A percentile compares a stretch with the other conserved stretches of the same genome.
phyloP scores from a whole-genome alignment of 495 filamentous ascomycete species.

The Pseudevernia furfuracea region DNA sequence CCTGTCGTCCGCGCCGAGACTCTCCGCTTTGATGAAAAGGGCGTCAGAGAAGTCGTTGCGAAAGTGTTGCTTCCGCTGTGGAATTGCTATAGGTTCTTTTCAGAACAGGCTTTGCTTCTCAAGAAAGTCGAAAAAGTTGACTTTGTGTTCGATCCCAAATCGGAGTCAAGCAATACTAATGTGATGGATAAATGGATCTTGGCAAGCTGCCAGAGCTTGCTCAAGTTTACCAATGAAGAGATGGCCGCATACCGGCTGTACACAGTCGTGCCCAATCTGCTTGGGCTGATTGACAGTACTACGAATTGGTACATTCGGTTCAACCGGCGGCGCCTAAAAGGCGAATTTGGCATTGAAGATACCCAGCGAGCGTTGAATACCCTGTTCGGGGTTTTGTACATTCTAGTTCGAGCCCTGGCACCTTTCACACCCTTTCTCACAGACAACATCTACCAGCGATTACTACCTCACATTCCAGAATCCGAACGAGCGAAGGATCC shows the following conservation, averaged over 20 bases:
- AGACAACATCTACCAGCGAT: conserved; percentile 82
- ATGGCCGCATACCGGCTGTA: conserved; percentile 90
- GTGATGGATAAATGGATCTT: conserved; percentile 98
- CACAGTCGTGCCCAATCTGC: conserved; percentile 84
- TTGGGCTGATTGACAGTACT: conserved; percentile 85
- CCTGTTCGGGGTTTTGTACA: conserved; percentile 94
- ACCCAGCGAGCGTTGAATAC: conserved; percentile 89
- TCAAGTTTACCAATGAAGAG: conserved; percentile 90
- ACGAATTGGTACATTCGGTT: conserved; percentile 99
- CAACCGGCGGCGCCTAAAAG: conserved; percentile 92
- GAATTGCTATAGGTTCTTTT: conserved; percentile 98
- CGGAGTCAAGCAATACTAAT: conserved; percentile 69
- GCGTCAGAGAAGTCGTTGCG: conserved; percentile 91
- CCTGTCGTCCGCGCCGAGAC: conserved; percentile 92
- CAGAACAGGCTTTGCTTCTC: conserved; percentile 83
- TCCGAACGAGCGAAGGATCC: conserved; percentile 56
- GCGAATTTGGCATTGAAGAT: conserved; percentile 73
- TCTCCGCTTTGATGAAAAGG: conserved; percentile 81
- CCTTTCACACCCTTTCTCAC: conserved; percentile 95
- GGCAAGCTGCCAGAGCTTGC: conserved; percentile 83
- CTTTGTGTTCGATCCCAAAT: conserved; percentile 70
- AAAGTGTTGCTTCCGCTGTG: conserved; percentile 91
- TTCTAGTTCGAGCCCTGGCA: conserved; percentile 74
- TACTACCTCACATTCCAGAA: conserved; percentile 73
- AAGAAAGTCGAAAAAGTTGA: conserved; percentile 81